Base-by-base conservation (phyloP, 192 early-diverging fungal genomes). In the Paraglomus brasilianum region DNA sequence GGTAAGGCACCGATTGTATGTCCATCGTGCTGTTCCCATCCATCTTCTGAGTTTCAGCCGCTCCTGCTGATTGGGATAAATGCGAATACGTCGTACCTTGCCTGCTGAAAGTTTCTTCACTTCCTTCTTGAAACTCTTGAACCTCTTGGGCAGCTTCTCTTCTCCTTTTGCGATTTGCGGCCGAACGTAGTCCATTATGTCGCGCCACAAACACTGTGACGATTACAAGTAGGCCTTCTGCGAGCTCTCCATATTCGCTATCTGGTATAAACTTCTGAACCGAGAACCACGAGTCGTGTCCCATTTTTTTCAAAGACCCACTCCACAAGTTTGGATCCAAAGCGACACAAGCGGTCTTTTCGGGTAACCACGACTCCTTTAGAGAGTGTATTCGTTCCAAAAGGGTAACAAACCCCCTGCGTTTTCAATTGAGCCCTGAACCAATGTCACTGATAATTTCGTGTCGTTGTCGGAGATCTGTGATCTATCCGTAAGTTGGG, bases 141-240 rank as follows among this genome's bases (percentile, higher is more conserved):
- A 57, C 5, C 11, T 57, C n/a, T 57, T 57, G 55, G 55, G 55
- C 30, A 11, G 11, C 44, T 24, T 46, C 45, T 63, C n/a, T 44
- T 63, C 14, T 63, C 40, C 17, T 63, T 63, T 22, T 63, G 13
- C 2, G 3, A 63, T 63, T 63, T 8, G 17, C 21, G 17, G 14
- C 8, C 44, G 43, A 63, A 63, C 17, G 4, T 47, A 63, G 7
- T 46, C 43, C 21, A 63, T 63, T 63, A 63, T 63, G 19, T 63
- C 17, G 14, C 17, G 21, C 17, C 19, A 62, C 60, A 62, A 62
- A 62, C 15, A 62, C 42, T 44, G 1, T 62, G 6, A 62, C 2
- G 42, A 63, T 63, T 63, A 11, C 5, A 46, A 63, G 61, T 47
- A 63, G 48, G 14, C 48, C 61, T 63, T 63, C 8, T 46, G 43